Evolutionary conservation across 75 land plant genomes (phyloP).

Genomic region (Sequoiadendron giganteum): DNA sequence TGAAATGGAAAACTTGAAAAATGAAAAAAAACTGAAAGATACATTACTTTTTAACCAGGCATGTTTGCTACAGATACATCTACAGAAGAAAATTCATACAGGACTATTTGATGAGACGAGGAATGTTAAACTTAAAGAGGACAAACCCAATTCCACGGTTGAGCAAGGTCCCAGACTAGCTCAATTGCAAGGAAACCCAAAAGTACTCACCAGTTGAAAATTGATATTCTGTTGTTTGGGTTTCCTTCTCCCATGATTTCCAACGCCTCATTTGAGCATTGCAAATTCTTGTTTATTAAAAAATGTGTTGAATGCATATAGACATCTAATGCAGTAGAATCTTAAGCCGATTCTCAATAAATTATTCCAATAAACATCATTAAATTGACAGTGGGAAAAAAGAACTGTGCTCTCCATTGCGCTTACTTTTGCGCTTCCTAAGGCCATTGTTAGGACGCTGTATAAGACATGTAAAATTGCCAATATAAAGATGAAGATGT

Average conservation of each 20-base stretch:
- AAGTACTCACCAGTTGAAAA: conserved; percentile 25
- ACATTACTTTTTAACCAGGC: neutral
- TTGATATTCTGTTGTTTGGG: conserved; percentile 31
- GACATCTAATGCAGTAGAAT: neutral
- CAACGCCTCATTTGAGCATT: conserved; percentile 29
- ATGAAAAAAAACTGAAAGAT: too few species aligned
- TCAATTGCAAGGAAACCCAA: neutral
- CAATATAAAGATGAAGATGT: conserved; percentile 49
- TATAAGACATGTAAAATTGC: conserved; percentile 49
- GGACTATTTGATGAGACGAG: neutral
- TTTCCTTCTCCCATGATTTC: conserved; percentile 37
- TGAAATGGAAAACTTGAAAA: neutral
- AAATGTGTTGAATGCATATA: neutral
- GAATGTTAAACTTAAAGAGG: neutral
- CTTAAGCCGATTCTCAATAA: neutral
- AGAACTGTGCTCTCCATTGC: neutral
- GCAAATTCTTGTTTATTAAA: neutral
- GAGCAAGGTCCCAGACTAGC: neutral
- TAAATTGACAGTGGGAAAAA: neutral
- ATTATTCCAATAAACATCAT: neutral
- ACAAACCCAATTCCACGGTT: neutral
- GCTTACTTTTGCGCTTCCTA: conserved; percentile 44
- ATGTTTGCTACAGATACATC: neutral
- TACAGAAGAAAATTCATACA: neutral
- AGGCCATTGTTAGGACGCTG: conserved; percentile 39